Evolutionary conservation across 257 asterid genomes (phyloP).

Genomic region (Scutellaria minor): DNA sequence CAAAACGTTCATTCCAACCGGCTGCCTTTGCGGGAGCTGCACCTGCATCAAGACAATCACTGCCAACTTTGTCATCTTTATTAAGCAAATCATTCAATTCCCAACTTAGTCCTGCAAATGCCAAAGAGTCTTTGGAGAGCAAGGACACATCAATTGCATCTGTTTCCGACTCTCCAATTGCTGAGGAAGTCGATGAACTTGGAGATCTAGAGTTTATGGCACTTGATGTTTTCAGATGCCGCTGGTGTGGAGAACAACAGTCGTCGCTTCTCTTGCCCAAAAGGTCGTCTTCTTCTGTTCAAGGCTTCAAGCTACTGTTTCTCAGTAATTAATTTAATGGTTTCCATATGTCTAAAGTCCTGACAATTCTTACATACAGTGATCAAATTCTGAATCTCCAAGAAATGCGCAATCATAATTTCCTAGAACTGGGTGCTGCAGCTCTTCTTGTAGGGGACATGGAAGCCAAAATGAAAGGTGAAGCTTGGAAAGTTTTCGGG

Average conservation of each 20-base stretch:
- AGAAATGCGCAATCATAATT: constrained; percentile 73
- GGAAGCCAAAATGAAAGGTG: constrained; percentile 96
- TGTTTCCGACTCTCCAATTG: constrained; percentile 68
- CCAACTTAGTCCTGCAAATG: constrained; percentile 80
- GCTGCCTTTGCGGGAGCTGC: constrained; percentile 98
- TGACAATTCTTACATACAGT: constrained; percentile 55
- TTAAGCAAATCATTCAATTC: constrained; percentile 93
- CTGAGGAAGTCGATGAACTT: constrained; percentile 80
- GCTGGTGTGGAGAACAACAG: constrained; percentile 93
- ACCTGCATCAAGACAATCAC: constrained; percentile 82
- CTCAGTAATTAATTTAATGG: constrained; percentile 22
- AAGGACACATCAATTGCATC: constrained; percentile 78
- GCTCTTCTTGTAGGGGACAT: constrained; percentile 98
- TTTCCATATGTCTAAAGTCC: constrained; percentile 35
- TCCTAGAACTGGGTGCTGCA: constrained; percentile 98
- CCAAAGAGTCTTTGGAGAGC: constrained; percentile 80
- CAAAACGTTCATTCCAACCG: constrained; percentile 92
- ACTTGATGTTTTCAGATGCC: constrained; percentile 90
- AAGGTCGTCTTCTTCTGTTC: constrained; percentile 59
- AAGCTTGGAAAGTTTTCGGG: constrained; percentile 84
- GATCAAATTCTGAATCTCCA: constrained; percentile 77
- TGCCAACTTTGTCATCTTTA: constrained; percentile 86
- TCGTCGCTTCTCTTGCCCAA: constrained; percentile 69
- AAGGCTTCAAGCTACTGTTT: constrained; percentile 32
- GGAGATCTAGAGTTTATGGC: constrained; percentile 82